Base-by-base conservation (phyloP, 306 rosid genomes). In the Herpetospermum pedunculosum region DNA sequence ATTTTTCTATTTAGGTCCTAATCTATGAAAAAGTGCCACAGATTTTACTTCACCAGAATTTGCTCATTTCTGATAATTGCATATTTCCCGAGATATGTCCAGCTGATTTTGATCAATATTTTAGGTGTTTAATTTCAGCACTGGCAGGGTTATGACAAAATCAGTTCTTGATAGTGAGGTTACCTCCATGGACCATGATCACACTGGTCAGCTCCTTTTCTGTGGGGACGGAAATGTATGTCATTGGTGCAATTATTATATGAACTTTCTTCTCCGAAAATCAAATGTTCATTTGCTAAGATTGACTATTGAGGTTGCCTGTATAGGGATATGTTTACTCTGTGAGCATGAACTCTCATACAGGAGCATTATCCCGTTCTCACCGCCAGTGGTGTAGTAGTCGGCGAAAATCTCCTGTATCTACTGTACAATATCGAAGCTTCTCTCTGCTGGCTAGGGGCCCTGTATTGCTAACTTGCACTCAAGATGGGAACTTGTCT, bases 41-140 rank as follows among this genome's bases (percentile, higher is more conserved):
- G 59, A 57, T 30, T 13, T 5, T 23, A 14, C 67, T 59, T 34
- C 43, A 32, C 25, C 25, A 60, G 14, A 16, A 59, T 65, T 6
- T 65, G 32, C 25, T 13, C 41, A n/a, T 65, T 65, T 0, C 72
- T 65, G 55, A 70, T 70, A 70, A 32, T 43, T 43, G 3, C 4
- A 47, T 28, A 2, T 44, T 25, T 47, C 29, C 21, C 75, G 13
- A 44, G 55, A 37, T n/a, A 34, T 49, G 28, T 32, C 23, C 21
- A 63, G 43, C 75, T 74, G 53, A 67, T 77, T 80, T 50, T 7
- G 35, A 58, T 75, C 76, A 44, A 44, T 84, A 60, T 79, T 67
- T 71, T 84, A 94, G 98, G 98, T 94, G 67, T 84, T 89, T 80
- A 94, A 94, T 86, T 94, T 89, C 88, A 94, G 98, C 88, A 94